phyloP scores from a whole-genome alignment of 257 asterid species.

The Prunella vulgaris region DNA sequence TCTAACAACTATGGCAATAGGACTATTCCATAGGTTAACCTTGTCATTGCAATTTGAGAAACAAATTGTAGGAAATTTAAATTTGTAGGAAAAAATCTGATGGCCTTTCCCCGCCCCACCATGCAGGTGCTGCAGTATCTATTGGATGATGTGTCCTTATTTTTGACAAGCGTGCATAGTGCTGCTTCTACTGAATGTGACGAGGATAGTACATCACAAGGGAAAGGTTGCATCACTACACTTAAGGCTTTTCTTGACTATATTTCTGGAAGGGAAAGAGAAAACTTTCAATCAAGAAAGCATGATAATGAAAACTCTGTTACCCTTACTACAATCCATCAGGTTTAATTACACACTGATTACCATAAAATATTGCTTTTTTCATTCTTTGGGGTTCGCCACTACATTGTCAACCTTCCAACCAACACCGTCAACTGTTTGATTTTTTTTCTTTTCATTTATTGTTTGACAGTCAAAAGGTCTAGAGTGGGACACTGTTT shows the following conservation, averaged over 20 bases:
- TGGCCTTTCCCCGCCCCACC: background rate
- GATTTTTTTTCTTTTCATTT: conserved; percentile 13
- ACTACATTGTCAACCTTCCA: conserved; percentile 11
- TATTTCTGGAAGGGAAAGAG: conserved; percentile 76
- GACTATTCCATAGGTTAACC: background rate
- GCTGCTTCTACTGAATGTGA: conserved; percentile 34
- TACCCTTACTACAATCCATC: conserved; percentile 96
- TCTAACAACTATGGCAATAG: no score
- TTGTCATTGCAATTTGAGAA: background rate
- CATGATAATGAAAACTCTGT: conserved; percentile 78
- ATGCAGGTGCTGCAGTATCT: conserved; percentile 89
- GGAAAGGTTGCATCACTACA: conserved; percentile 49
- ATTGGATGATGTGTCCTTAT: conserved; percentile 83
- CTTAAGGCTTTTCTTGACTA: conserved; percentile 79
- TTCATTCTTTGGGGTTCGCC: background rate
- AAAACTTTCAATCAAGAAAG: conserved; percentile 75
- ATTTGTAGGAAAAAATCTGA: conserved; percentile 19
- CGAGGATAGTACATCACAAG: conserved; percentile 31
- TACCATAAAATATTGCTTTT: background rate
- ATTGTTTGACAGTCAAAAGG: conserved; percentile 75
- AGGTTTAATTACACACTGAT: conserved; percentile 46
- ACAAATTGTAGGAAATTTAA: conserved; percentile 1
- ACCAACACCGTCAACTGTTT: conserved; percentile 5
- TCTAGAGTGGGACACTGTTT: conserved; percentile 97
- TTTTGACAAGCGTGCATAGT: conserved; percentile 49